Evolutionary conservation across 208 protist species (phyloP).

Genomic region (Leishmania amazonensis): DNA sequence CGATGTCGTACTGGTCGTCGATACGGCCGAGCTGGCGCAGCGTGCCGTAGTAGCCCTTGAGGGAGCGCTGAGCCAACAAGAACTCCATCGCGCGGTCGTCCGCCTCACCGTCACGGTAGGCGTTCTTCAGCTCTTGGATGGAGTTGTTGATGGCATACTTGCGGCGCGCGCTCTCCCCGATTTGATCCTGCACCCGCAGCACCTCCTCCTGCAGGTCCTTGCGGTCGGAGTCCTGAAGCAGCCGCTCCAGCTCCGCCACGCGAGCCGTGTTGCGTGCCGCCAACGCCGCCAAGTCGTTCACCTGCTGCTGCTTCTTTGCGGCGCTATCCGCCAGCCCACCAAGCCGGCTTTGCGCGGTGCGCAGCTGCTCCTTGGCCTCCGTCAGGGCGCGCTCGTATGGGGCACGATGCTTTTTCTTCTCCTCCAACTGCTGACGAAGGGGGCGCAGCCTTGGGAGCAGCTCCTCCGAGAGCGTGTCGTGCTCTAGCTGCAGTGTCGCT

Average conservation of each 20-base stretch:
- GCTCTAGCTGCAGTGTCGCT: conserved; percentile 44
- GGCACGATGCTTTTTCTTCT: conserved; percentile 86
- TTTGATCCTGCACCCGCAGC: conserved; percentile 71
- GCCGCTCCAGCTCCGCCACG: conserved; percentile 51
- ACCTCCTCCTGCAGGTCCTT: conserved; percentile 60
- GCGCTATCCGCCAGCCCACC: conserved; percentile 38
- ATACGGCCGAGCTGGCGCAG: conserved; percentile 98
- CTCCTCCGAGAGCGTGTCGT: conserved; percentile 72
- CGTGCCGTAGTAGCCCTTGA: conserved; percentile 95
- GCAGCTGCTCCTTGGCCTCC: conserved; percentile 57
- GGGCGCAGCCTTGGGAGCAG: conserved; percentile 77
- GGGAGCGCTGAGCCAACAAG: conserved; percentile 75
- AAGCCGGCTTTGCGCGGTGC: conserved; percentile 52
- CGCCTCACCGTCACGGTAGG: conserved; percentile 78
- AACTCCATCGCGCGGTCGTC: conserved; percentile 90
- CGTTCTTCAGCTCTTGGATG: conserved; percentile 85
- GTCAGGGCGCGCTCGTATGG: conserved; percentile 87
- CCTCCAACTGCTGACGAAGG: conserved; percentile 93
- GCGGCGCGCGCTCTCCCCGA: conserved; percentile 56
- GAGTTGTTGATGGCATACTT: conserved; percentile 80
- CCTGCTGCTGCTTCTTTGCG: conserved; percentile 34
- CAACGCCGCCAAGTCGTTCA: conserved; percentile 40
- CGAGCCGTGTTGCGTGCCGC: conserved; percentile 31
- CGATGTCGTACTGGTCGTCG: conserved; percentile 96
- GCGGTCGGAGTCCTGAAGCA: conserved; percentile 48